phyloP scores from a whole-genome alignment of 2,329 filamentous ascomycete species.

The Sarocladium brachiariae region DNA sequence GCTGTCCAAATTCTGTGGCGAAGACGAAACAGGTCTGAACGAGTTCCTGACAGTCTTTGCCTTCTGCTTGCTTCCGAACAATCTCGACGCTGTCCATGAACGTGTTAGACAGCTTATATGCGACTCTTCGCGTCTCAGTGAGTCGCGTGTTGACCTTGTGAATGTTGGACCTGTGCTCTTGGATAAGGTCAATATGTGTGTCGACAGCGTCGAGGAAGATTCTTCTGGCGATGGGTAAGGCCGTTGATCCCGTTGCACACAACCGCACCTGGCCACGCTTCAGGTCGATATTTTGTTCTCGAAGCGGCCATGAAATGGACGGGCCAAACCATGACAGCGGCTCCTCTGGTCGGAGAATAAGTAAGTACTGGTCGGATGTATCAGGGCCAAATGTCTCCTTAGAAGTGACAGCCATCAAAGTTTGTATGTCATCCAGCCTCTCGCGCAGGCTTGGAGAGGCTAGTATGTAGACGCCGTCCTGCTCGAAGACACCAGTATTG shows the following conservation, averaged over 20 bases:
- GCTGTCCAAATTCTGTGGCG: slow-evolving; percentile 96
- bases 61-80: slow-evolving; percentile 77
- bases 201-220: slow-evolving; percentile 73
- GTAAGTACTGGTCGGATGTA: slow-evolving; percentile 65
- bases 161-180: slow-evolving; percentile 89
- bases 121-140: slow-evolving; percentile 90
- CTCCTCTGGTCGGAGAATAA: slow-evolving; percentile 78
- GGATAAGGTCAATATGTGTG: slow-evolving; percentile 78
- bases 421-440: slow-evolving; percentile 74
- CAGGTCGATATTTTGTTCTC: slow-evolving; percentile 75
- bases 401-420: slow-evolving; percentile 65
- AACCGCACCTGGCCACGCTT: slow-evolving; percentile 81
- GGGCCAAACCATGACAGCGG: slow-evolving; percentile 75
- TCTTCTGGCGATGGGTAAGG: slow-evolving; percentile 69
- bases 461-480: slow-evolving; percentile 74
- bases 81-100: slow-evolving; percentile 99
- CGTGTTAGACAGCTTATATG: slow-evolving; percentile 92
- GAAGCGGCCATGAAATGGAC: slow-evolving; percentile 61
- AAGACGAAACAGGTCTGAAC: slow-evolving; percentile 98
- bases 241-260: slow-evolving; percentile 79
- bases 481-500: slow-evolving; percentile 61
- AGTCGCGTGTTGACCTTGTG: slow-evolving; percentile 86
- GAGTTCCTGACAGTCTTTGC: slow-evolving; percentile 84
- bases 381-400: slow-evolving; percentile 59
- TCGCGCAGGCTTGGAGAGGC: slow-evolving; percentile 74